Evolutionary conservation across 176 grass and related monocot genomes (phyloP), one percentile per base, ranked within the genome.

Genomic region (Aegilops speltoides): DNA sequence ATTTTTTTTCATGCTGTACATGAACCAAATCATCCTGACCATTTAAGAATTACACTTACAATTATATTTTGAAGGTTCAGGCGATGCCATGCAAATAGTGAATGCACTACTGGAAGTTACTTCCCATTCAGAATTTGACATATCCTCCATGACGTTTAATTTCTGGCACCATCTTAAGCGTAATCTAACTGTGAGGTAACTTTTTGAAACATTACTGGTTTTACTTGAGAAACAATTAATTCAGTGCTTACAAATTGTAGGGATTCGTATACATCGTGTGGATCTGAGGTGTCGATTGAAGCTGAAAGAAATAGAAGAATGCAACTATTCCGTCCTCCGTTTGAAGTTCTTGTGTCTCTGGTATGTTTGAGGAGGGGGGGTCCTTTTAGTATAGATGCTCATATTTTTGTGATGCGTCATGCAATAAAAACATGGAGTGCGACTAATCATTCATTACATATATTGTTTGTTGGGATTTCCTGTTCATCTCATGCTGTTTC

Each of bases 141-240:
- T 99, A 85, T 99, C 89, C 48, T 99, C 94, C 66, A 99, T 99
- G 97, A 99, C 97, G 14, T 99, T 96, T 92, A 99, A 99, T 82
- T 99, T 99, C 87, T 99, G 97, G 97, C 92, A 99, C 72, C 95
- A 86, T 80, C 97, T 99, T 70, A 93, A 83, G 80, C 61, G 46
- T 85, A 88, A 91, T 54, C 93, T 96, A 67, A 93, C 81, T 26
- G 93, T 64, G 68, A 95, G 96, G 96, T 98, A 95, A 56, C 31
- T 83, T 41, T 56, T 59, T 74, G 43, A 76, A 64, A 64, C 33
- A 60, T 68, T 40, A 81, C 28, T 68, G 68, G 16, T 72, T 60
- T 71, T 81, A 43, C 65, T 73, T 71, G 38, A 82, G 84, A 63
- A 76, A 79, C 63, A 50, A 80, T 52, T 10, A 8, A 73, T 77